These are phyloP conservation scores for Aspergillus pseudoterreus DNA, from an alignment of 2,329 filamentous ascomycete genomes.

Conservation along the genomic window DNA sequence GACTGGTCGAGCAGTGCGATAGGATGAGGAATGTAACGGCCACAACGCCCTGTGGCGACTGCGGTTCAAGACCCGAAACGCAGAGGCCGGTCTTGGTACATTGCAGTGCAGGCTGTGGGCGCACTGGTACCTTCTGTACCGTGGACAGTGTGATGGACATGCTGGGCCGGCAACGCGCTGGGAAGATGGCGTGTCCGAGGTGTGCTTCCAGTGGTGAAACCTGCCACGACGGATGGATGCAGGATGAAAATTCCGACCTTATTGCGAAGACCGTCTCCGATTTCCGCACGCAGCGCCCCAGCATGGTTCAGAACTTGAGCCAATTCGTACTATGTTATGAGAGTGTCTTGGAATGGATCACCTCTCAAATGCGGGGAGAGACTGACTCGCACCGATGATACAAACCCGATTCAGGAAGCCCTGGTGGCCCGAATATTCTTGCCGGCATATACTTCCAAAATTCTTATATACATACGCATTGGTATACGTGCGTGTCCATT, in stretches of 20 bases:
- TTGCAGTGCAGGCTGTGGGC: constrained; percentile 91
- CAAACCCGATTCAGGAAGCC: not conserved
- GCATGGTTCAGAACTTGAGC: constrained; percentile 92
- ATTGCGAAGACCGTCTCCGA: constrained; percentile 86
- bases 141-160: constrained; percentile 95
- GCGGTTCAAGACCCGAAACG: constrained; percentile 53
- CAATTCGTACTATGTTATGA: constrained; percentile 98
- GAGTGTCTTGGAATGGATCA: constrained; percentile 84
- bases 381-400: constrained; percentile 4
- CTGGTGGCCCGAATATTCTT: not conserved
- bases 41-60: constrained; percentile 18
- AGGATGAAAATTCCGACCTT: constrained; percentile 68
- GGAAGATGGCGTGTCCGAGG: constrained; percentile 16
- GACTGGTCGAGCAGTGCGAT: constrained; percentile 84
- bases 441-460: not conserved
- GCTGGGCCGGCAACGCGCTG: constrained; percentile 75
- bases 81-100: constrained; percentile 81
- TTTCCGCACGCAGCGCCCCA: constrained; percentile 80
- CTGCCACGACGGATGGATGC: constrained; percentile 58
- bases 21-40: constrained; percentile 51
- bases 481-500: not conserved
- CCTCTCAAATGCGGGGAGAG: constrained; percentile 25
- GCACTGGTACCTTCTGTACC: constrained; percentile 94
- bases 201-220: constrained; percentile 18
- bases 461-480: not conserved